Conservation (phyloP, 208 protist genomes). For the Naegleria lovaniensis region DNA sequence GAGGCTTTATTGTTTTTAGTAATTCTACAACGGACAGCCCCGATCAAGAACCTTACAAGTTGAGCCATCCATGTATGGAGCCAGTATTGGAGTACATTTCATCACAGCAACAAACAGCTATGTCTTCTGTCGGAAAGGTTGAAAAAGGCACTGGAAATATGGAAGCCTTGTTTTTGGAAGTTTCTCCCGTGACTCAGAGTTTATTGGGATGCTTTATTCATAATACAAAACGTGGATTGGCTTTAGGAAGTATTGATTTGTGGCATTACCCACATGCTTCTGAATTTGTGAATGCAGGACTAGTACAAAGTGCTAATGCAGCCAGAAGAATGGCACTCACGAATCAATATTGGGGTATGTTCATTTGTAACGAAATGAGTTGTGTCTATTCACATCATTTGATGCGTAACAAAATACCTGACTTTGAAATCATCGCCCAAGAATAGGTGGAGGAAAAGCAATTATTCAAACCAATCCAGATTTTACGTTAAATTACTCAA, state of each 20-base stretch:
- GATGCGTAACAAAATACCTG: too few relatives aligned
- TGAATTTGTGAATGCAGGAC: neutral
- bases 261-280: neutral
- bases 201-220: neutral
- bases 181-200: neutral
- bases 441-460: neutral
- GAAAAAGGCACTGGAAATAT: neutral
- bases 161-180: neutral
- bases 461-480: neutral
- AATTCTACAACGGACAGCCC: neutral
- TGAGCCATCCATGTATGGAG: neutral
- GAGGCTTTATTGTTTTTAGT: neutral
- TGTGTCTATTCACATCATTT: too few relatives aligned
- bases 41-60: neutral
- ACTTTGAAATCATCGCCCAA: too few relatives aligned
- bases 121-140: too few relatives aligned
- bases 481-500: neutral
- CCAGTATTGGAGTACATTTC: neutral
- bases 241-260: neutral
- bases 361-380: too few relatives aligned
- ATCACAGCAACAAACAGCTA: too few relatives aligned
- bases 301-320: neutral
- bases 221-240: neutral
- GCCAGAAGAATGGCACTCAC: neutral
- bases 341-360: neutral